Base-by-base conservation (phyloP, 345 rosid species). In the Lagerstroemia speciosa region DNA sequence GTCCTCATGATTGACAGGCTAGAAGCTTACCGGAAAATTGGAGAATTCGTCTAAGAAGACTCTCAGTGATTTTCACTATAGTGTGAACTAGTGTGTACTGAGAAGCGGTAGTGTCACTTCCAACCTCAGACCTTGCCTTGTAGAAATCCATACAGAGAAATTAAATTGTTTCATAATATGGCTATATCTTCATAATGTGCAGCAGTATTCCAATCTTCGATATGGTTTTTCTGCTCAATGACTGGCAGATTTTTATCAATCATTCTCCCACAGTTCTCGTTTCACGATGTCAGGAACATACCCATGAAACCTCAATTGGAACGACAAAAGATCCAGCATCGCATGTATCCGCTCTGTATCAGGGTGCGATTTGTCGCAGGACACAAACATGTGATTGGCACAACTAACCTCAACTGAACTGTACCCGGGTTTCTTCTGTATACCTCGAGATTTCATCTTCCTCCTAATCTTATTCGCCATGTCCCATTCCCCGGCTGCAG, bases 401-500 rank as follows among this genome's bases (percentile, higher is more conserved):
- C 82, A 70, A 65, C 79, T 83, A 46, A 86, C 76, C 82, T 89
- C 98, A 68, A 89, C 70, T 1, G 92, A 84, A 72, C 94, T 89
- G 72, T 79, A 80, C 37, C 94, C 94, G 16, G 91, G 94, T 67
- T 68, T 84, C 77, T 88, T 92, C 71, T 76, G 85, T 78, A 92
- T 71, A 7, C 96, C 94, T 38, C 73, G 87, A 11, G 77, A 83
- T 50, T 89, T 92, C 98, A 85, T 92, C 67, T 27, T 77, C 70
- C 87, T 81, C 77, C 96, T 82, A 40, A 85, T 80, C 81, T 80
- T 82, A 71, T 87, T 79, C 0, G 89, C 87, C 53, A 88, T 88
- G 72, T 88, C 91, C 94, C 98, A 92, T 65, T 73, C 82, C 48
- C 92, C 86, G 68, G 64, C 82, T 34, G 87, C 89, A 0, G 94